Conservation (phyloP, 306 rosid species). For the Lathyrus tuberosus region DNA sequence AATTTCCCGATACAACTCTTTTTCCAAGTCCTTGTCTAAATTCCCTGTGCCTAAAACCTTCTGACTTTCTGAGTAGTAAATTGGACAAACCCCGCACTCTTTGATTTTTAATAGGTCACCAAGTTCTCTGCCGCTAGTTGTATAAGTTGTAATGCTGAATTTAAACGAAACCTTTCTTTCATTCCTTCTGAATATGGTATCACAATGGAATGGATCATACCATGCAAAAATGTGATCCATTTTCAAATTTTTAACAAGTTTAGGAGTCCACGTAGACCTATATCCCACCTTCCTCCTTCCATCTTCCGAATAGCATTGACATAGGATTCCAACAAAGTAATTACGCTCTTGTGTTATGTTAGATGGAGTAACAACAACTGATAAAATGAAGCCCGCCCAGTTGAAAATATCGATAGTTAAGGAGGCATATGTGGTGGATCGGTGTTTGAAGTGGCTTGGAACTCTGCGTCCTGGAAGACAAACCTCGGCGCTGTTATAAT, state of each 20-base stretch:
- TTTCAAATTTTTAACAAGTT: neutral
- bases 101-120: neutral
- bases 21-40: neutral
- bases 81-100: constrained; percentile 29
- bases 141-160: neutral
- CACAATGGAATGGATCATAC: constrained; percentile 37
- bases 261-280: neutral
- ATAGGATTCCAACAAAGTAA: neutral
- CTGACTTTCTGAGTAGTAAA: neutral
- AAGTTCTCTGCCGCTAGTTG: neutral
- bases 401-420: neutral
- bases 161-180: neutral
- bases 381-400: neutral
- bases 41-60: neutral
- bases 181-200: neutral
- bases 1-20: neutral
- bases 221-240: constrained; percentile 33
- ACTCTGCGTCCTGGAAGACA: constrained; percentile 31
- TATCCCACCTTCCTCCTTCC: neutral
- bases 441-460: constrained; percentile 13
- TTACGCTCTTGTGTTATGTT: neutral
- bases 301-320: neutral
- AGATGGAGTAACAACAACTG: neutral
- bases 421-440: neutral
- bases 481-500: neutral